These are phyloP conservation scores for Ustilago nuda DNA, from an alignment of 1,284 basidiomycete species.

Conservation along the genomic window DNA sequence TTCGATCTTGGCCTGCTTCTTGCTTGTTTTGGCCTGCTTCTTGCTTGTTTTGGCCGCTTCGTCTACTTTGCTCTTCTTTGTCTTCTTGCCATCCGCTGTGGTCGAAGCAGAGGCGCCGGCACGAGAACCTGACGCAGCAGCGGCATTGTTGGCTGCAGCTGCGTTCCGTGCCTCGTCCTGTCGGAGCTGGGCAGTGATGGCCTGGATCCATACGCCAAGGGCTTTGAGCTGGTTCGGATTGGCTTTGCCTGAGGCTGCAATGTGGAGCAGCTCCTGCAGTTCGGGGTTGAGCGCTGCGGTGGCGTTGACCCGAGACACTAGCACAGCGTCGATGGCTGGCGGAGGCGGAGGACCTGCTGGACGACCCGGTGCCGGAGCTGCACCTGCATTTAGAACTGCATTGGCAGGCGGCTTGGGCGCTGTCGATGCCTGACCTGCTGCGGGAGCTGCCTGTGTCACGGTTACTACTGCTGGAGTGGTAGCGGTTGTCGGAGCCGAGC, in stretches of 20 bases:
- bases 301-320: constrained; percentile 56
- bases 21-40: constrained; percentile 49
- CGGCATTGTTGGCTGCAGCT: constrained; percentile 36
- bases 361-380: constrained; percentile 16
- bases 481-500: constrained; percentile 5
- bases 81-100: constrained; percentile 41
- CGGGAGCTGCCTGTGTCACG: not conserved
- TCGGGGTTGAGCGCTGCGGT: constrained; percentile 56
- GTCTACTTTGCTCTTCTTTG: constrained; percentile 50
- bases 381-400: constrained; percentile 6
- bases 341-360: constrained; percentile 44
- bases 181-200: constrained; percentile 53
- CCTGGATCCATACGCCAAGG: constrained; percentile 57
- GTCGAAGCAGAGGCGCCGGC: constrained; percentile 20
- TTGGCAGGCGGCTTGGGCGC: constrained; percentile 17
- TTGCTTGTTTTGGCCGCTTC: constrained; percentile 45
- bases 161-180: constrained; percentile 51
- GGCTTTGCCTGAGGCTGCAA: constrained; percentile 57
- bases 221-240: constrained; percentile 55
- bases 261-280: constrained; percentile 56
- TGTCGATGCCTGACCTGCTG: constrained; percentile 11
- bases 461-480: constrained; percentile 9
- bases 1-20: constrained; percentile 54
- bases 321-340: constrained; percentile 54
- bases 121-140: constrained; percentile 27